A percentile compares a stretch with the other conserved stretches of the same genome.
These are phyloP conservation scores for Yamadazyma songkhlaensis DNA, from an alignment of 1,139 yeast species.

Conservation along the genomic window DNA sequence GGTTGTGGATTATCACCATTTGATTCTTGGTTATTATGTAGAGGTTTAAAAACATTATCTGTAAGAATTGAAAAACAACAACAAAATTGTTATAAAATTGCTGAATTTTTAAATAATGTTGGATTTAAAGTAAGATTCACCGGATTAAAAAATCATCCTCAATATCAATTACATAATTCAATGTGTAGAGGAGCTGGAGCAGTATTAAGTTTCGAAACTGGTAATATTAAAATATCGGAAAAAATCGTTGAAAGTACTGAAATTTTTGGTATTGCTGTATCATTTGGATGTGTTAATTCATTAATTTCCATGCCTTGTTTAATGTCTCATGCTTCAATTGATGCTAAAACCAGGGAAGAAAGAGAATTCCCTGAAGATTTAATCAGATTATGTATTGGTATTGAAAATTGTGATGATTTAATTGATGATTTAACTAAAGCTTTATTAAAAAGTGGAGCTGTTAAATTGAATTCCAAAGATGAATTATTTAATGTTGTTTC, in stretches of 20 bases:
- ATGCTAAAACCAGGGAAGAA: constrained; percentile 79
- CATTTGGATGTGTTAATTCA: constrained; percentile 93
- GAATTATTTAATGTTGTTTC: constrained; percentile 44
- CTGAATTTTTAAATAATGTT: constrained; percentile 62
- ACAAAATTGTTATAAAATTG: constrained; percentile 68
- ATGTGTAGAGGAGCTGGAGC: constrained; percentile 88
- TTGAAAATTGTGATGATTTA: constrained; percentile 64
- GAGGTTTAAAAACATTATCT: constrained; percentile 86
- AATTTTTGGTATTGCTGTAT: constrained; percentile 85
- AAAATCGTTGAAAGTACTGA: constrained; percentile 72
- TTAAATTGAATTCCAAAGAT: constrained; percentile 40
- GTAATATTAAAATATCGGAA: constrained; percentile 63
- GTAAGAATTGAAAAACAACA: constrained; percentile 87
- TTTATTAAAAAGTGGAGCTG: constrained; percentile 62
- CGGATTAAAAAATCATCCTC: constrained; percentile 79
- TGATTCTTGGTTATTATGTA: constrained; percentile 81
- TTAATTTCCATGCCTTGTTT: constrained; percentile 88
- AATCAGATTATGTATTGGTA: constrained; percentile 85
- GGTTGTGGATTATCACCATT: constrained; percentile 92
- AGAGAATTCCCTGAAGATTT: constrained; percentile 91
- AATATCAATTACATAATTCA: constrained; percentile 70
- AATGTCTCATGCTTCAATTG: constrained; percentile 97
- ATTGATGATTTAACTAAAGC: constrained; percentile 75
- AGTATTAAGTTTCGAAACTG: constrained; percentile 86
- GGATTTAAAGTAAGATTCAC: constrained; percentile 79